phyloP scores from a whole-genome alignment of 2,329 filamentous ascomycete genomes.

The Phoma sp. region DNA sequence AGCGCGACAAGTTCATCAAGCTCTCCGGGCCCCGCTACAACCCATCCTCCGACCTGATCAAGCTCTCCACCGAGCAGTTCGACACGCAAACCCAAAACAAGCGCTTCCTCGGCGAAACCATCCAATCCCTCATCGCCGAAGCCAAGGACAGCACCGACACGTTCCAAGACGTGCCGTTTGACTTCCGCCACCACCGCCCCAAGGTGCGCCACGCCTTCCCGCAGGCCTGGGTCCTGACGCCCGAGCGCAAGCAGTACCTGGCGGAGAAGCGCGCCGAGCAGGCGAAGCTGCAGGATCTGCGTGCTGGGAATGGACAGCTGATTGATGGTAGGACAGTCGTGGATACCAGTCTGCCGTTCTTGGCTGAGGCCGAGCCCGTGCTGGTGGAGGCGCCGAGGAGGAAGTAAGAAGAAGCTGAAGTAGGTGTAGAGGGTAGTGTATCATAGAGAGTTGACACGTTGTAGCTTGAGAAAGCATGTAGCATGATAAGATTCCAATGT shows the following conservation, averaged over 20 bases:
- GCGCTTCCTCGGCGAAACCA: constrained; percentile 82
- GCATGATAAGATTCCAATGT: too few relatives aligned
- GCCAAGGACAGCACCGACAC: constrained; percentile 78
- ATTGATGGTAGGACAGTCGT: constrained; percentile 60
- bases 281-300: constrained; percentile 62
- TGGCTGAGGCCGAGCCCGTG: constrained; percentile 25
- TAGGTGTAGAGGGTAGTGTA: neutral
- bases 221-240: constrained; percentile 79
- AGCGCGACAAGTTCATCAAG: constrained; percentile 84
- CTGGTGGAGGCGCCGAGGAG: constrained; percentile 25
- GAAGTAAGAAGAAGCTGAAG: constrained; percentile 8
- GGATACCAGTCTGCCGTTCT: constrained; percentile 38
- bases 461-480: too few relatives aligned
- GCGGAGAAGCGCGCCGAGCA: constrained; percentile 63
- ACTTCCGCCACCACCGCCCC: constrained; percentile 81
- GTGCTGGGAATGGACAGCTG: constrained; percentile 60
- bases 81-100: constrained; percentile 95
- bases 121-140: constrained; percentile 74
- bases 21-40: constrained; percentile 86
- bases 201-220: constrained; percentile 77
- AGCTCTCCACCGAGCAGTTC: constrained; percentile 90
- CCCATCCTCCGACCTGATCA: constrained; percentile 78
- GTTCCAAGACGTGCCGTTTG: constrained; percentile 88
- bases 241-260: constrained; percentile 70
- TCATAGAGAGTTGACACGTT: too few relatives aligned